phyloP scores from a whole-genome alignment of 108 stramenopile genomes.

The Skeletonema grethae region DNA sequence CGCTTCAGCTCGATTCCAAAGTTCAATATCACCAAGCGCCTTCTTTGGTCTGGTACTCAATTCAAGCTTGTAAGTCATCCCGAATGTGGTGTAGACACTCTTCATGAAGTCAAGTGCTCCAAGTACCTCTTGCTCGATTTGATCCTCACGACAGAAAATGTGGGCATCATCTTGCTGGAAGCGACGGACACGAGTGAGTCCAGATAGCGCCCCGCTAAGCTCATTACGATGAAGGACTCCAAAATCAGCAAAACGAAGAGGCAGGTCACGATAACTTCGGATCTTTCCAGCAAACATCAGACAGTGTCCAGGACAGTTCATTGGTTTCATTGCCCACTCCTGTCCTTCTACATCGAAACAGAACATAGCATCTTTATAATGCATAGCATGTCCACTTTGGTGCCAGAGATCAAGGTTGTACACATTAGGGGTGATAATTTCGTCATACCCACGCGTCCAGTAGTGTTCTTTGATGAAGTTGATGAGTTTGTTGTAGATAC shows the following conservation, averaged over 20 bases:
- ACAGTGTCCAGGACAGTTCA: constrained; percentile 99
- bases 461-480: constrained; percentile 94
- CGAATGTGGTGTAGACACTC: constrained; percentile 95
- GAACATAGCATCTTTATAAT: constrained; percentile 99
- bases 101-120: constrained; percentile 98
- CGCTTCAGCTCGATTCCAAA: constrained; percentile 96
- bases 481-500: constrained; percentile 98
- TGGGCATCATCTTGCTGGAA: constrained; percentile 99
- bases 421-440: constrained; percentile 98
- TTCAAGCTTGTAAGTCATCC: constrained; percentile 99
- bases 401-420: constrained; percentile 99
- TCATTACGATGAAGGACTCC: constrained; percentile 99
- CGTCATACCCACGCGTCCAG: constrained; percentile 96
- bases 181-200: constrained; percentile 98
- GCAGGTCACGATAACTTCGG: constrained; percentile 97
- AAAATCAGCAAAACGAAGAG: constrained; percentile 97
- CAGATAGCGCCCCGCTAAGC: constrained; percentile 94
- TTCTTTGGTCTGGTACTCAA: constrained; percentile 97
- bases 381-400: constrained; percentile 96
- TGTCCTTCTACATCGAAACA: constrained; percentile 93
- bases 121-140: constrained; percentile 93
- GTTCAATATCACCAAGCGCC: constrained; percentile 93
- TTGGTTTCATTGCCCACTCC: constrained; percentile 98
- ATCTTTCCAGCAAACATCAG: constrained; percentile 90
- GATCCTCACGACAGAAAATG: constrained; percentile 97